Evolutionary conservation across 495 filamentous ascomycete genomes (phyloP).

Genomic region (Barbatosphaeria neglecta): DNA sequence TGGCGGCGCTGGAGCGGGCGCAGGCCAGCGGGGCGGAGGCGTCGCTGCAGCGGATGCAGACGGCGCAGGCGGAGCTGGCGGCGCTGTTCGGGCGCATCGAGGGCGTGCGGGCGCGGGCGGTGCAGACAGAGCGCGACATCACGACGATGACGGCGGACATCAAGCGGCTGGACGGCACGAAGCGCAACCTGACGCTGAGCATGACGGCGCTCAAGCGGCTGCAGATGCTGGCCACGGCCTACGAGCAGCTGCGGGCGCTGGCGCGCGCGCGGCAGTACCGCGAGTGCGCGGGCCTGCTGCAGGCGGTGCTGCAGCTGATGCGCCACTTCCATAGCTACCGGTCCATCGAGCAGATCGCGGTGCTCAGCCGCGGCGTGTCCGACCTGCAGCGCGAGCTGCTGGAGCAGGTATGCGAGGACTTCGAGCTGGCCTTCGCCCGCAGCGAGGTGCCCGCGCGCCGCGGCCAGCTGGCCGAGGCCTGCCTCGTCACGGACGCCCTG

Average conservation of each 20-base stretch:
- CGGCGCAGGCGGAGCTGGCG: constrained; percentile 77
- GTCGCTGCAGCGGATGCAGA: constrained; percentile 78
- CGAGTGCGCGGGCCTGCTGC: constrained; percentile 88
- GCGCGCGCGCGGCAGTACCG: constrained; percentile 83
- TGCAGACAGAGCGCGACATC: constrained; percentile 88
- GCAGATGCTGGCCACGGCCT: constrained; percentile 97
- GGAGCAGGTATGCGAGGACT: constrained; percentile 97
- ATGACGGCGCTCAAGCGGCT: constrained; percentile 97
- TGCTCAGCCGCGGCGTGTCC: constrained; percentile 82
- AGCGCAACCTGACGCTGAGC: constrained; percentile 87
- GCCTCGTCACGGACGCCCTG: constrained; percentile 87
- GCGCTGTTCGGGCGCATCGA: constrained; percentile 93
- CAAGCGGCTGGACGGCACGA: constrained; percentile 92
- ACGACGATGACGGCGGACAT: constrained; percentile 99
- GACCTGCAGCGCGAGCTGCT: constrained; percentile 88
- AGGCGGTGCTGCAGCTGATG: constrained; percentile 96
- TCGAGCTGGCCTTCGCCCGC: constrained; percentile 89
- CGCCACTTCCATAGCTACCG: constrained; percentile 97
- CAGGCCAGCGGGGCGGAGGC: constrained; percentile 82
- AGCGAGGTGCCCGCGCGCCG: constrained; percentile 64
- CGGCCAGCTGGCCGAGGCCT: constrained; percentile 69
- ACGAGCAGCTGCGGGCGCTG: constrained; percentile 82
- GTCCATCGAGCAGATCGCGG: constrained; percentile 95
- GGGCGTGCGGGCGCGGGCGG: constrained; percentile 76
- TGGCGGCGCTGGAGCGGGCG: constrained; percentile 56